Evolutionary conservation across 306 rosid genomes (phyloP), one percentile per base, ranked within the genome.

Genomic region (Macrotyloma uniflorum): DNA sequence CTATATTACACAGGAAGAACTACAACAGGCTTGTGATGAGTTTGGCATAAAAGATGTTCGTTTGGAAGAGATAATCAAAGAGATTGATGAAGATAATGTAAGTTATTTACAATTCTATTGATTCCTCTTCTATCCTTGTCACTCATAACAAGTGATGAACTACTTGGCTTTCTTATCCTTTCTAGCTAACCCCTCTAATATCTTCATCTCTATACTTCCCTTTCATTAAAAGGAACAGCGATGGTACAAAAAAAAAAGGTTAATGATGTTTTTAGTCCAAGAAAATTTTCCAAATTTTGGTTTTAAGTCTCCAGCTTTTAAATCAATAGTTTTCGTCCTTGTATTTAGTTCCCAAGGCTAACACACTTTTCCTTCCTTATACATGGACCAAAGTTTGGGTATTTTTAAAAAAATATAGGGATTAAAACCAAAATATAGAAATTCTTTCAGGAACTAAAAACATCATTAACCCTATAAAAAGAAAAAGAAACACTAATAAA

Each of bases 1-100:
- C 71, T 91, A 86, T 83, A 93, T 93, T 78, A 91, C 99, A 83
- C 90, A 73, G 6, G 99, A 96, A 67, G 99, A 96, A 88, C 97
- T 96, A 87, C 93, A 96, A 76, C 91, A 86, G 84, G 99, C 99
- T 35, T 96, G 97, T 72, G 97, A 90, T 75, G 98, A 96, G 80
- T 96, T 96, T 61, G 99, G 99, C 72, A 33, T 96, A 9, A 90
- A 86, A 85, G 98, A 96, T 72, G 83, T 83, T 55, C 93, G 84
- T 70, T 74, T 96, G 36, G 99, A 93, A 83, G 99, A 96, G 55
- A 90, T 91, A 88, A 96, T 96, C 83, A 88, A 79, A 77, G 99
- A 96, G 80, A 89, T 89, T 38, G 99, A 96, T 82, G 89, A 91
- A 67, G 91, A 96, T 75, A 96, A 96, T 59, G 99, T 93, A 86